A percentile compares a stretch with the other conserved stretches of the same genome.
Conservation (phyloP, 2,329 filamentous ascomycete species). For the Arthrocladium fulminans region DNA sequence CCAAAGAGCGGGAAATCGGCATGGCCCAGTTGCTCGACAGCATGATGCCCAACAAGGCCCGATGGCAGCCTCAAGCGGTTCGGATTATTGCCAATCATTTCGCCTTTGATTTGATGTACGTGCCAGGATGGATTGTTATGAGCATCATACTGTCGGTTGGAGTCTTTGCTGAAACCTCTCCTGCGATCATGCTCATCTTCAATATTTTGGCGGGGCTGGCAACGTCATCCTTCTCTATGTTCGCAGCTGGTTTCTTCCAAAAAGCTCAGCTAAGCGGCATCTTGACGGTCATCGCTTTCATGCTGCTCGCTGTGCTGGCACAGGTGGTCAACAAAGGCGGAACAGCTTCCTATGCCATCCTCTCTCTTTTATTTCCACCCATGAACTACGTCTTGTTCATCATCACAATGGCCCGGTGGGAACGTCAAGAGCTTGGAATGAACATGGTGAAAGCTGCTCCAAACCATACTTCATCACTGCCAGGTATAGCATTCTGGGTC, state of each 20-base stretch:
- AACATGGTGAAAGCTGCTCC: slow-evolving; percentile 57
- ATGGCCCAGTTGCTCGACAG: slow-evolving; percentile 84
- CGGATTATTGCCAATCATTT: slow-evolving; percentile 72
- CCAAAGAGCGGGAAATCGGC: slow-evolving; percentile 73
- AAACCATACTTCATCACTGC: slow-evolving; percentile 55
- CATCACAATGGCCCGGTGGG: slow-evolving; percentile 66
- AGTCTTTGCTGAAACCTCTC: slow-evolving; percentile 57
- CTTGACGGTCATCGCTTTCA: slow-evolving; percentile 59
- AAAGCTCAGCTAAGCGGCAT: slow-evolving; percentile 84
- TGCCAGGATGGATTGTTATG: slow-evolving; percentile 74
- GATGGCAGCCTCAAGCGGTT: slow-evolving; percentile 69
- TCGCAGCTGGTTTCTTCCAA: slow-evolving; percentile 75
- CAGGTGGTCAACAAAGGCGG: slow-evolving; percentile 60
- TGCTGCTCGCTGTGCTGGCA: slow-evolving; percentile 71
- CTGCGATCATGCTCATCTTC: slow-evolving; percentile 61
- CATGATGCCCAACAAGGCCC: slow-evolving; percentile 70
- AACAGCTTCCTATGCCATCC: slow-evolving; percentile 56
- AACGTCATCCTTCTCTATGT: slow-evolving; percentile 68
- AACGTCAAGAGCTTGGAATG: slow-evolving; percentile 51
- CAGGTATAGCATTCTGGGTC: slow-evolving; percentile 68
- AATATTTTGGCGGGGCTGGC: slow-evolving; percentile 69
- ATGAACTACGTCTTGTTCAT: slow-evolving; percentile 82
- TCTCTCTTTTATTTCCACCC: slow-evolving; percentile 72
- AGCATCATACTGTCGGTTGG: slow-evolving; percentile 54
- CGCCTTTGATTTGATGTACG: slow-evolving; percentile 69